phyloP scores from a whole-genome alignment of 1,139 yeast species.

The Saccharomyces pastorianus region DNA sequence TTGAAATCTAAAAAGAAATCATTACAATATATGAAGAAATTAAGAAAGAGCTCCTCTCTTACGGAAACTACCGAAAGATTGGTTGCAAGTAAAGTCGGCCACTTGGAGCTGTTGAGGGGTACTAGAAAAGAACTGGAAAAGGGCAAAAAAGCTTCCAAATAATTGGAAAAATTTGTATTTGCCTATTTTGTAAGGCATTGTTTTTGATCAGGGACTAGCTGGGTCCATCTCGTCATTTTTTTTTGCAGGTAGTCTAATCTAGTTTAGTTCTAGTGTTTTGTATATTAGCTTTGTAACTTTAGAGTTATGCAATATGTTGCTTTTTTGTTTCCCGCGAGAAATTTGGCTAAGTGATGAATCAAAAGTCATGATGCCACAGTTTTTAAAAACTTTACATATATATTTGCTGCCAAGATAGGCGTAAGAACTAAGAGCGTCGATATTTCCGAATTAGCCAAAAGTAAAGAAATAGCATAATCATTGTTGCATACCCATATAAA shows the following conservation, averaged over 20 bases:
- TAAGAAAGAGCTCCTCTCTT: conserved; percentile 55
- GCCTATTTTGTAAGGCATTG: not conserved
- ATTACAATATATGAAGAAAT: conserved; percentile 48
- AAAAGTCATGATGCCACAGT: not conserved
- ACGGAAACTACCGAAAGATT: conserved; percentile 72
- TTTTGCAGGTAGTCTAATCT: not conserved
- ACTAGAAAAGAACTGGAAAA: conserved; percentile 79
- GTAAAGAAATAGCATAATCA: not conserved
- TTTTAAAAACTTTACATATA: not conserved
- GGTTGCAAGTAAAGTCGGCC: conserved; percentile 89
- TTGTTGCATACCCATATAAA: not conserved
- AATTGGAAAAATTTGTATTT: not conserved
- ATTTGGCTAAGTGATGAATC: not conserved
- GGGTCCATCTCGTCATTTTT: not conserved
- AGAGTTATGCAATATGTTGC: not conserved
- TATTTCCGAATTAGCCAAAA: not conserved
- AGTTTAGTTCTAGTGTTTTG: not conserved
- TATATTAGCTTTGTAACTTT: not conserved
- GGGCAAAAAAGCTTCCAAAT: conserved; percentile 29
- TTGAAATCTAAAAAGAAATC: conserved; percentile 52
- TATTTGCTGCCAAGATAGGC: not conserved
- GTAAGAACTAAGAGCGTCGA: not conserved
- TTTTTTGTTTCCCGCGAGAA: conserved; percentile 1
- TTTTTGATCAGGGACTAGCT: not conserved
- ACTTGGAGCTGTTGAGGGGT: conserved; percentile 82